Base-by-base conservation (phyloP, 2,329 filamentous ascomycete genomes). In the Cadophora malorum region DNA sequence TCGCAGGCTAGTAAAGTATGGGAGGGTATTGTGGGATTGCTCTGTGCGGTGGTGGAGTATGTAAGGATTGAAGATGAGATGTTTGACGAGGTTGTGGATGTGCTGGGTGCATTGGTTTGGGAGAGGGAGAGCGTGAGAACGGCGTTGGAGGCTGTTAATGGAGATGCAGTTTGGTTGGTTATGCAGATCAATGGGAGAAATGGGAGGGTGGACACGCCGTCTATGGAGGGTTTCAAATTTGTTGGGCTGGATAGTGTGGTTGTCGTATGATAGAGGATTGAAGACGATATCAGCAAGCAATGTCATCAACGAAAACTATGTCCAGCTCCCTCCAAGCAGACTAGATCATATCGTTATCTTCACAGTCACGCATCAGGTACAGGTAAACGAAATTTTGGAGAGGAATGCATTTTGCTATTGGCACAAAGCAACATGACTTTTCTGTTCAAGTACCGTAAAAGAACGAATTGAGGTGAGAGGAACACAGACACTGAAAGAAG, bases 81-180 rank as follows among this genome's bases (percentile, higher is more conserved):
- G 71, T 92, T 94, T 77, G 92, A 94, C 71, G 86, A 93, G 64
- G 85, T 92, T 14, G 76, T 95, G 53, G 84, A 85, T 7, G 79
- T 94, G 63, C 78, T 96, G 31, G 82, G 78, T 2, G 84, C 84
- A 38, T 77, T 82, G 47, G 71, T 89, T 55, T 78, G 82, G 61
- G 79, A 76, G 41, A 80, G 83, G 33, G 65, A 74, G 1, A 81
- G 85, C 59, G 84, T 90, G 12, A 84, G 82, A 59, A 79, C 80
- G 41, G 88, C 86, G 12, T 78, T 96, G 56, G 88, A 91, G 71
- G 79, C 77, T 3, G 80, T 90, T 64, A 94, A 95, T 77, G 81
- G 84, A 0, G 92, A 96, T 81, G 90, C 91, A 1, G 90, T 96
- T 4, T 96, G 93, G 93, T 79, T 95, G 71, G 81, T 82, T 50